A percentile compares a stretch with the other conserved stretches of the same genome.
These are phyloP conservation scores for Gnaphalium uliginosum DNA, from an alignment of 129 eudicot species.

Conservation along the genomic window DNA sequence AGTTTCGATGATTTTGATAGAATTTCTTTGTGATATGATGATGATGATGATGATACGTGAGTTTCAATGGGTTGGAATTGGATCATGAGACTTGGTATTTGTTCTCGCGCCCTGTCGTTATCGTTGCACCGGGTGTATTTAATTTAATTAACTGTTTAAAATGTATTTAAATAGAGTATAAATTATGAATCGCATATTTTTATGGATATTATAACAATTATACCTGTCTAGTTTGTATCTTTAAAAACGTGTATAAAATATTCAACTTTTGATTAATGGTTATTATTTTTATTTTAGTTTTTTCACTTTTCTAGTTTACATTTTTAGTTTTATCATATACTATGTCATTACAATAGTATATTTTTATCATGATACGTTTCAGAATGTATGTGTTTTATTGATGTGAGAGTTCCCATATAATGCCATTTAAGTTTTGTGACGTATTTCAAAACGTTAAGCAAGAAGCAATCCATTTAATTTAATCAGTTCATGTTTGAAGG, in stretches of 20 bases:
- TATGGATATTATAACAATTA: too few species aligned
- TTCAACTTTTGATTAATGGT: too few species aligned
- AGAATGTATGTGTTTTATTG: not conserved
- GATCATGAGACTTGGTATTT: constrained; percentile 25
- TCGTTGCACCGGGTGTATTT: not conserved
- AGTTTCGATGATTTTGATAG: not conserved
- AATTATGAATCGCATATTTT: too few species aligned
- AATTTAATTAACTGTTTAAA: too few species aligned
- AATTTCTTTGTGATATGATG: too few species aligned
- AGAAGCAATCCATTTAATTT: not conserved
- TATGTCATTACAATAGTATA: not conserved
- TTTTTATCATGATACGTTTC: not conserved
- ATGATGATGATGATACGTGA: not conserved
- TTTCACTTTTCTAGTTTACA: not conserved
- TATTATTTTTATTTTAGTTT: too few species aligned
- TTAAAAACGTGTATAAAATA: too few species aligned
- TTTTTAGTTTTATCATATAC: not conserved
- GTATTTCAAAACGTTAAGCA: not conserved
- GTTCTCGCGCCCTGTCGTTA: constrained; percentile 15
- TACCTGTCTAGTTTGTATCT: too few species aligned
- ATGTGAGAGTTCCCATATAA: not conserved
- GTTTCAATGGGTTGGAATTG: constrained; percentile 29
- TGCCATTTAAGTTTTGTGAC: not conserved
- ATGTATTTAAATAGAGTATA: too few species aligned
- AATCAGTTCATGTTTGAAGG: not conserved